phyloP scores from a whole-genome alignment of 768 basidiomycete genomes.

The Serpula lacrymans region DNA sequence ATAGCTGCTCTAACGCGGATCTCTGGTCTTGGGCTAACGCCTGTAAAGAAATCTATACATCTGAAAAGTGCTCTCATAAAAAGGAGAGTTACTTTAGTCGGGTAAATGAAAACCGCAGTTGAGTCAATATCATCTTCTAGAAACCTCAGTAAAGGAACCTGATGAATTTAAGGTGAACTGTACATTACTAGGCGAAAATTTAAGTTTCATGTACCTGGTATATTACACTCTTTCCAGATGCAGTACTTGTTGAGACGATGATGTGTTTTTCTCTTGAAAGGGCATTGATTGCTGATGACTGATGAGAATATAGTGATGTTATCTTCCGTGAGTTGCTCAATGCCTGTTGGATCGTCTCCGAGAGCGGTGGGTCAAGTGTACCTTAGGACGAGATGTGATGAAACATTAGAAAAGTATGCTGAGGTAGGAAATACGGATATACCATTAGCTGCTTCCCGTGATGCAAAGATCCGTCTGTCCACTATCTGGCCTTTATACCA shows the following conservation, averaged over 20 bases:
- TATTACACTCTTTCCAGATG: constrained; percentile 85
- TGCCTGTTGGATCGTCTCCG: constrained; percentile 51
- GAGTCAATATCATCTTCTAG: constrained; percentile 57
- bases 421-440: constrained; percentile 5
- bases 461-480: constrained; percentile 49
- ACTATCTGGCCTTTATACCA: constrained; percentile 76
- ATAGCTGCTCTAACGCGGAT: constrained; percentile 61
- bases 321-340: constrained; percentile 60
- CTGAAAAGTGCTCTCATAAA: background rate
- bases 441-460: constrained; percentile 54
- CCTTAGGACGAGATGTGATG: no score
- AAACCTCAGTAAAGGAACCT: constrained; percentile 70
- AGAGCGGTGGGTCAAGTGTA: constrained; percentile 53
- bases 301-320: constrained; percentile 60
- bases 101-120: constrained; percentile 84
- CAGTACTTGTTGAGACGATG: constrained; percentile 87
- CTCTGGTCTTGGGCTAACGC: constrained; percentile 90
- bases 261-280: constrained; percentile 60
- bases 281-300: constrained; percentile 68
- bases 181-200: background rate
- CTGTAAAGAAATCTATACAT: constrained; percentile 30
- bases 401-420: background rate
- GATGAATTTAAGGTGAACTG: background rate
- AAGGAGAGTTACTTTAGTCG: constrained; percentile 62
- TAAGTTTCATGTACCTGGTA: constrained; percentile 61